phyloP scores from a whole-genome alignment of 1,284 basidiomycete genomes.

The Psilocybe mexicana region DNA sequence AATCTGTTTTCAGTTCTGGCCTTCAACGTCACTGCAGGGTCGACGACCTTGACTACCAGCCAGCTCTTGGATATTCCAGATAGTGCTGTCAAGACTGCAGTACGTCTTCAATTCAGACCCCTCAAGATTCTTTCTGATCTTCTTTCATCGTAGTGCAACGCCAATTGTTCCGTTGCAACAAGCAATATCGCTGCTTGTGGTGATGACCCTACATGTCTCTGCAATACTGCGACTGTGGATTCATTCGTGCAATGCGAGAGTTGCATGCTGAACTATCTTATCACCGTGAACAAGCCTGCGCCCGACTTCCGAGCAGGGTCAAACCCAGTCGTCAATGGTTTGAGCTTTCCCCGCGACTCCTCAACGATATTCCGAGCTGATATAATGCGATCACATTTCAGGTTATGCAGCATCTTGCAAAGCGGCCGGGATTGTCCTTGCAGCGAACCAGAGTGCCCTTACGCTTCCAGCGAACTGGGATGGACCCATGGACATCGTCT shows the following conservation, averaged over 20 bases:
- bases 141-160: constrained; percentile 41
- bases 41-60: constrained; percentile 39
- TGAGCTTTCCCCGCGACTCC: constrained; percentile 17
- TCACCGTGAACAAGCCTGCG: constrained; percentile 47
- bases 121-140: constrained; percentile 5
- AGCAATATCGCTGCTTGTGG: constrained; percentile 40
- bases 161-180: constrained; percentile 39
- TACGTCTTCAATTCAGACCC: constrained; percentile 32
- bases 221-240: constrained; percentile 40
- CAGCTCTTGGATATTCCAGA: constrained; percentile 49
- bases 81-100: constrained; percentile 37
- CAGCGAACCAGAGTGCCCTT: constrained; percentile 40
- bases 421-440: constrained; percentile 36
- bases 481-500: constrained; percentile 50
- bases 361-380: neutral
- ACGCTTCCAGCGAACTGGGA: constrained; percentile 54
- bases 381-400: constrained; percentile 24
- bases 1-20: constrained; percentile 38
- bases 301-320: constrained; percentile 58
- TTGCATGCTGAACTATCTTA: constrained; percentile 60
- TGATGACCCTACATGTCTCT: constrained; percentile 52
- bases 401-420: constrained; percentile 52
- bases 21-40: constrained; percentile 51
- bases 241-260: constrained; percentile 55
- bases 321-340: constrained; percentile 51